Conservation (phyloP, 225 moss, liverwort and hornwort species). For the Sphagnum tenellum region DNA sequence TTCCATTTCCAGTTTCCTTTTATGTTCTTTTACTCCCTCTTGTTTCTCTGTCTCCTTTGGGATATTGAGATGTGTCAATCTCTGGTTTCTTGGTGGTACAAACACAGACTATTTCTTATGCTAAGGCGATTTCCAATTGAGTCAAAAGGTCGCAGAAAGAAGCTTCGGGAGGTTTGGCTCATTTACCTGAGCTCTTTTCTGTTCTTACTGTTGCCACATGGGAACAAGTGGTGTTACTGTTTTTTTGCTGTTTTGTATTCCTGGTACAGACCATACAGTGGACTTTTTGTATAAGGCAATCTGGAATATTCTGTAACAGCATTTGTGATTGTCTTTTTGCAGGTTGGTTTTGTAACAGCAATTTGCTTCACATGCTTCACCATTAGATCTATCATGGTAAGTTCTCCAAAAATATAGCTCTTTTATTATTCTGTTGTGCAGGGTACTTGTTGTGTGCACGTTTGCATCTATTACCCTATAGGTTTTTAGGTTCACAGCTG, state of each 20-base stretch:
- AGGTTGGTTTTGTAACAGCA: slow-evolving; percentile 89
- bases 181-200: background rate
- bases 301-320: background rate
- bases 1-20: too few species aligned
- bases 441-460: too few species aligned
- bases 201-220: background rate
- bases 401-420: slow-evolving; percentile 1
- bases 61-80: too few species aligned
- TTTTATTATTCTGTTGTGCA: too few species aligned
- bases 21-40: too few species aligned
- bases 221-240: background rate
- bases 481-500: too few species aligned
- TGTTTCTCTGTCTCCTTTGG: too few species aligned
- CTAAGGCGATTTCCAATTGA: slow-evolving; percentile 96
- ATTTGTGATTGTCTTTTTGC: background rate
- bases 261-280: too few species aligned
- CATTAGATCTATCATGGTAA: slow-evolving; percentile 90
- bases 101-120: slow-evolving; percentile 80
- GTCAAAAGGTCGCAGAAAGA: slow-evolving; percentile 92
- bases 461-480: too few species aligned
- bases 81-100: background rate
- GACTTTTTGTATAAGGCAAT: too few species aligned
- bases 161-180: slow-evolving; percentile 64
- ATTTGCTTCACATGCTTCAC: slow-evolving; percentile 99
- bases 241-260: background rate